phyloP scores from a whole-genome alignment of 352 stramenopile species.

The Blastocystis sp. region DNA sequence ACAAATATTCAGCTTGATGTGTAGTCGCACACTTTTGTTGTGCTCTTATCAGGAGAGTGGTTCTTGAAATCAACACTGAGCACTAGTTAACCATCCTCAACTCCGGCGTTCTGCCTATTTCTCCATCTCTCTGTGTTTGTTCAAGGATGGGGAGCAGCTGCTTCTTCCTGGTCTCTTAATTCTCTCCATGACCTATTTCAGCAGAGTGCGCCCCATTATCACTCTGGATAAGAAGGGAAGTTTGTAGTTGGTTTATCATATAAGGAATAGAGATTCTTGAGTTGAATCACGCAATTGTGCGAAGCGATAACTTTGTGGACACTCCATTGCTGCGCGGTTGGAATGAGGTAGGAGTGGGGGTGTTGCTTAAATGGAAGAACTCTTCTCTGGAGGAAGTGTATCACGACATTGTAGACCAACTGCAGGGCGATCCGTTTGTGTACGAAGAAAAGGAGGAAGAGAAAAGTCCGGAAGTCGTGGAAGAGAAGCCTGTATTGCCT shows the following conservation, averaged over 20 bases:
- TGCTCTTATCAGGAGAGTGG: slow-evolving; percentile 16
- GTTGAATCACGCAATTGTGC: slow-evolving; percentile 4
- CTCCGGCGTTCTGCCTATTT: background rate
- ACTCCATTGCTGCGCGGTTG: background rate
- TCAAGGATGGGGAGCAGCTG: background rate
- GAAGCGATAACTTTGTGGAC: background rate
- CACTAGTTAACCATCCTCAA: slow-evolving; percentile 9
- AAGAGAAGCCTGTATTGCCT: background rate
- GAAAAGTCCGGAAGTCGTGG: background rate
- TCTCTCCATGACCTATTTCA: slow-evolving; percentile 26
- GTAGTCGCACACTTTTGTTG: slow-evolving; percentile 2
- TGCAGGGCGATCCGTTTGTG: slow-evolving; percentile 3
- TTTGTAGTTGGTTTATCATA: background rate
- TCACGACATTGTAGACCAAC: slow-evolving; percentile 6
- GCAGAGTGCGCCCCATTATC: background rate
- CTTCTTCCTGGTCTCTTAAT: slow-evolving; percentile 15
- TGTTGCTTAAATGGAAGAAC: background rate
- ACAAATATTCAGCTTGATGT: slow-evolving; percentile 18
- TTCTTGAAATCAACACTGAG: background rate
- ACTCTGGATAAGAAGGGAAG: slow-evolving; percentile 2
- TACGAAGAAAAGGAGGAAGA: background rate
- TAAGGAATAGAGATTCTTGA: slow-evolving; percentile 3
- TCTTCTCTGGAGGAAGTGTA: slow-evolving; percentile 1
- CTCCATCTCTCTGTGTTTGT: background rate
- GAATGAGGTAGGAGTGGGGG: background rate